Conservation (phyloP, 75 land plant species). For the Sequoiadendron giganteum region DNA sequence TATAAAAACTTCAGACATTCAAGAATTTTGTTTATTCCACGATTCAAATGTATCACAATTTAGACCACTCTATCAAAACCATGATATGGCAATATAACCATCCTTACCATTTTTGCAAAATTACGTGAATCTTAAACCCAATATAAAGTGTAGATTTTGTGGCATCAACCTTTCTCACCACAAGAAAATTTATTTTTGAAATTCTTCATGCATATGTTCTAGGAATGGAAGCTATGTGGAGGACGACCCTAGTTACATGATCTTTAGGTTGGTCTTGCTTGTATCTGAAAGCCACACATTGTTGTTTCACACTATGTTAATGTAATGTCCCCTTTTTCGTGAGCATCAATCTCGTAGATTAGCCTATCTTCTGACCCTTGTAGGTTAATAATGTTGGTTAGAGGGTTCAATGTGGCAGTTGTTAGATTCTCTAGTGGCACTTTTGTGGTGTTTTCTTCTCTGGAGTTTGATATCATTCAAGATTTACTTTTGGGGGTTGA, state of each 20-base stretch:
- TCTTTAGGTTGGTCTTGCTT: neutral
- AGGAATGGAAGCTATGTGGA: neutral
- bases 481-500: no score
- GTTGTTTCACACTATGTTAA: neutral
- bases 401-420: no score
- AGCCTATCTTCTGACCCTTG: no score
- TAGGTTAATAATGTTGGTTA: no score
- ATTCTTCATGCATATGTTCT: neutral
- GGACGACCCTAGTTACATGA: neutral
- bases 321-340: no score
- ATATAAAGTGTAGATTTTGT: neutral
- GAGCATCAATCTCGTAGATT: no score
- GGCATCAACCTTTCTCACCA: neutral
- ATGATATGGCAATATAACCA: neutral
- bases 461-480: no score
- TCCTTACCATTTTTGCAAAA: neutral
- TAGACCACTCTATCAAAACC: neutral
- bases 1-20: neutral
- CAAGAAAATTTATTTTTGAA: neutral
- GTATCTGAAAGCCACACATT: neutral
- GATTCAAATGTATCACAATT: neutral
- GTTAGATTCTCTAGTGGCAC: no score
- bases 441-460: no score
- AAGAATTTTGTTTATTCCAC: neutral
- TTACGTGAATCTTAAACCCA: neutral